A percentile compares a stretch with the other conserved stretches of the same genome.
phyloP scores from a whole-genome alignment of 2,329 filamentous ascomycete species.

The Fusarium torreyae region DNA sequence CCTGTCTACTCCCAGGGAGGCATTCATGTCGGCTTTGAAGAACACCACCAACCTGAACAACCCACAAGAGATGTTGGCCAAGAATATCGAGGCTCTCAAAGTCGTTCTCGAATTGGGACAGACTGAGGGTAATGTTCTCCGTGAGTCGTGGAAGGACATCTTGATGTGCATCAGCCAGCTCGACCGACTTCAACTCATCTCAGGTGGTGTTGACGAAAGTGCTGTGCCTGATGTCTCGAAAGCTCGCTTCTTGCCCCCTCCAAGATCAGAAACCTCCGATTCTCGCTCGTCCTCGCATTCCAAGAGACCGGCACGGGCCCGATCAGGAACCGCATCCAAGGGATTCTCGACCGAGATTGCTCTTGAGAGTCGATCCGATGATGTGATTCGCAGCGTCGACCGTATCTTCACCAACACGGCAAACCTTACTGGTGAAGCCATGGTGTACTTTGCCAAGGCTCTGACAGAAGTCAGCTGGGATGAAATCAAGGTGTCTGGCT shows the following conservation, averaged over 20 bases:
- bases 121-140: constrained; percentile 90
- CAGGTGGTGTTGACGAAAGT: constrained; percentile 93
- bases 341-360: constrained; percentile 85
- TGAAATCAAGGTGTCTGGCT: constrained; percentile 96
- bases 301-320: constrained; percentile 62
- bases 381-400: constrained; percentile 93
- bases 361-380: constrained; percentile 90
- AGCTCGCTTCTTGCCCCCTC: constrained; percentile 77
- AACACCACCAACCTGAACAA: constrained; percentile 98
- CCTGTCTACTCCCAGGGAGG: constrained; percentile 91
- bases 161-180: constrained; percentile 96
- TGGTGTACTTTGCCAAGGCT: constrained; percentile 93
- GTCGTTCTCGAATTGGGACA: constrained; percentile 92
- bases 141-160: constrained; percentile 94
- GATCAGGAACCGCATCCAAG: constrained; percentile 72
- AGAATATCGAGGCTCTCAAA: constrained; percentile 96
- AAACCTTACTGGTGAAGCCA: constrained; percentile 92
- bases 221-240: constrained; percentile 93
- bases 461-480: constrained; percentile 98
- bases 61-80: constrained; percentile 92
- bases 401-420: constrained; percentile 97
- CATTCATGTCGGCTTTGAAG: constrained; percentile 92
- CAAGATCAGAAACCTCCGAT: constrained; percentile 67
- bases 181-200: constrained; percentile 94
- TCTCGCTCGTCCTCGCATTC: constrained; percentile 79